Evolutionary conservation across 139 green algal species (phyloP).

Genomic region (Pleodorina starrii): DNA sequence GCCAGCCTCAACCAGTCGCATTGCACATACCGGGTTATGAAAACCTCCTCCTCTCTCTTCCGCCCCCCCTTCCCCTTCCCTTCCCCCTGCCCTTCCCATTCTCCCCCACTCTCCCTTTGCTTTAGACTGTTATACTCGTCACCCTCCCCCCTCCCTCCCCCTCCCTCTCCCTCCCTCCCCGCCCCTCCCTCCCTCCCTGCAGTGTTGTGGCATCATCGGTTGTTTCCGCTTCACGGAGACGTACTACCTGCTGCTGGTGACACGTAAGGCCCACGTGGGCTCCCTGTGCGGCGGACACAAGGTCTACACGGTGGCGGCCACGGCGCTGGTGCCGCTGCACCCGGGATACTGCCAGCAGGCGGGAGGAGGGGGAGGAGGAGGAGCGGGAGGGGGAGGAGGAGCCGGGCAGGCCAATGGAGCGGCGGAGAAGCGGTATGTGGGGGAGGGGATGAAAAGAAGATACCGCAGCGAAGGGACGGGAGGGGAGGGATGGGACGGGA

Average conservation of each 20-base stretch:
- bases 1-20: no score
- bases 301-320: constrained; percentile 89
- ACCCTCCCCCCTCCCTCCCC: no score
- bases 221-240: constrained; percentile 87
- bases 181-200: constrained; percentile 6
- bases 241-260: constrained; percentile 94
- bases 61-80: constrained; percentile 59
- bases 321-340: constrained; percentile 82
- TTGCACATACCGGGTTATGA: no score
- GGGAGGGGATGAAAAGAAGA: no score
- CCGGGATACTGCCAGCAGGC: constrained; percentile 34
- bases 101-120: constrained; percentile 13
- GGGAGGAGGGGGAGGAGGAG: neutral
- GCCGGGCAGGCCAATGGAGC: constrained; percentile 51
- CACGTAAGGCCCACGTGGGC: constrained; percentile 77
- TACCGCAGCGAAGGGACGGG: no score
- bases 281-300: constrained; percentile 87
- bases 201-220: constrained; percentile 85
- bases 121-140: no score
- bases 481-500: no score
- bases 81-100: constrained; percentile 54
- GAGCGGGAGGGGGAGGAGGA: no score
- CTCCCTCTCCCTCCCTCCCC: no score
- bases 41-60: no score
- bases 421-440: constrained; percentile 61